Evolutionary conservation across 2,329 filamentous ascomycete species (phyloP).

Genomic region (Dactylellina leptospora): DNA sequence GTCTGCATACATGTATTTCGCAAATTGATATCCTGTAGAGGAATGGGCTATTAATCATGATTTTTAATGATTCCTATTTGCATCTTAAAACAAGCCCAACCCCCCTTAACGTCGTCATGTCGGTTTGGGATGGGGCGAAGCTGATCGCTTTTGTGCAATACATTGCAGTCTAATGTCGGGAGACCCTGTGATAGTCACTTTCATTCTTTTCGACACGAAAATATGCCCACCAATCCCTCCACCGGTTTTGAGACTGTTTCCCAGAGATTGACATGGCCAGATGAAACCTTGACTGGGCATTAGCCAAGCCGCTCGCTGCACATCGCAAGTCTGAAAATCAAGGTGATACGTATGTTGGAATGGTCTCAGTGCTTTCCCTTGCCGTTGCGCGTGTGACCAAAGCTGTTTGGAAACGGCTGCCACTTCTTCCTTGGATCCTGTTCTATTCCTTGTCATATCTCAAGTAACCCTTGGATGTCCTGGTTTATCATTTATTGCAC

Average conservation of each 20-base stretch:
- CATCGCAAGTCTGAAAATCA: conserved; percentile 19
- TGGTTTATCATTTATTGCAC: not conserved
- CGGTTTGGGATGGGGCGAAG: conserved; percentile 24
- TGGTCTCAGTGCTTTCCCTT: too few species aligned
- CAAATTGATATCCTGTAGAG: conserved; percentile 11
- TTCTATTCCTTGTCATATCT: conserved; percentile 13
- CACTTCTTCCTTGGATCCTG: not conserved
- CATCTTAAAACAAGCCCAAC: conserved; percentile 3
- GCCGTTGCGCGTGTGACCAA: conserved; percentile 19
- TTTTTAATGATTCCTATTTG: conserved; percentile 6
- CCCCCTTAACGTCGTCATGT: conserved; percentile 16
- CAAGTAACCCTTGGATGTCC: too few species aligned
- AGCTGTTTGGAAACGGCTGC: not conserved
- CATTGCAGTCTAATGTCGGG: conserved; percentile 4
- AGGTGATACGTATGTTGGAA: not conserved
- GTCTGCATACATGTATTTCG: too few species aligned
- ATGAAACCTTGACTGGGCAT: conserved; percentile 10
- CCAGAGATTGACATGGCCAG: not conserved
- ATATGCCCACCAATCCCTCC: too few species aligned
- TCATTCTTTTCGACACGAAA: too few species aligned
- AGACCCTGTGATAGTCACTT: too few species aligned
- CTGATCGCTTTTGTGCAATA: conserved; percentile 14
- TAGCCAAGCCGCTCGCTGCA: conserved; percentile 2
- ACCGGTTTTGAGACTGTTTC: too few species aligned
- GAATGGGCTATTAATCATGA: not conserved